A percentile compares a stretch with the other conserved stretches of the same genome.
Evolutionary conservation across 768 basidiomycete species (phyloP).

Genomic region (Suillus subalutaceus): DNA sequence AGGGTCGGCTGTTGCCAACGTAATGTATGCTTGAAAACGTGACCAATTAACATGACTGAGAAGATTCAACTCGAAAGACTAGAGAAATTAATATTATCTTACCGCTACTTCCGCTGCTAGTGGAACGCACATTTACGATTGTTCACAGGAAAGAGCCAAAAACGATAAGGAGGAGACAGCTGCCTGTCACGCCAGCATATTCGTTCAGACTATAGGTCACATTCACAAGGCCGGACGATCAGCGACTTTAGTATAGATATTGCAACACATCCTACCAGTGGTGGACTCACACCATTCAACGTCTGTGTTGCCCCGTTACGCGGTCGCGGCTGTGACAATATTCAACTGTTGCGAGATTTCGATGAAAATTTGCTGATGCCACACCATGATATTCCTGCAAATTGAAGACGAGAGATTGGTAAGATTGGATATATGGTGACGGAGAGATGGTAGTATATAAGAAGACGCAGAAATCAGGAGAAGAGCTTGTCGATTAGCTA

Average conservation of each 20-base stretch:
- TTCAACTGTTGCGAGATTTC: not conserved
- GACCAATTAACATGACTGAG: no score
- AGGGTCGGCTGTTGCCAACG: no score
- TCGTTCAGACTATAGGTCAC: slow-evolving; percentile 40
- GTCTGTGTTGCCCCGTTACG: not conserved
- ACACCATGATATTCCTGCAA: not conserved
- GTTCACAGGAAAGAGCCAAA: not conserved
- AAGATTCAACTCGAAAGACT: no score
- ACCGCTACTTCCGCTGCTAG: slow-evolving; percentile 31
- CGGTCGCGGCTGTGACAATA: not conserved
- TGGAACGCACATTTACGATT: slow-evolving; percentile 18
- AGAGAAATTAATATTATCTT: slow-evolving; percentile 29
- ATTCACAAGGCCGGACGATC: slow-evolving; percentile 42
- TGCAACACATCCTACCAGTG: not conserved
- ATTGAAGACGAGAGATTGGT: not conserved
- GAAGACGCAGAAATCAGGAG: no score
- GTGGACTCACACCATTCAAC: no score
- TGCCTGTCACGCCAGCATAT: slow-evolving; percentile 40
- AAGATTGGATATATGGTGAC: not conserved
- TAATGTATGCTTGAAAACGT: no score
- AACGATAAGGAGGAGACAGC: slow-evolving; percentile 27
- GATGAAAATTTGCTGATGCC: not conserved
- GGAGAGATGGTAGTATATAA: not conserved
- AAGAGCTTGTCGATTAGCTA: no score
- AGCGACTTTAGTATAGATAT: not conserved